Percentiles rank a stretch among this genome's conserved stretches.
Evolutionary conservation across 208 protist genomes (phyloP).

Genomic region (Crithidia acanthocephali): DNA sequence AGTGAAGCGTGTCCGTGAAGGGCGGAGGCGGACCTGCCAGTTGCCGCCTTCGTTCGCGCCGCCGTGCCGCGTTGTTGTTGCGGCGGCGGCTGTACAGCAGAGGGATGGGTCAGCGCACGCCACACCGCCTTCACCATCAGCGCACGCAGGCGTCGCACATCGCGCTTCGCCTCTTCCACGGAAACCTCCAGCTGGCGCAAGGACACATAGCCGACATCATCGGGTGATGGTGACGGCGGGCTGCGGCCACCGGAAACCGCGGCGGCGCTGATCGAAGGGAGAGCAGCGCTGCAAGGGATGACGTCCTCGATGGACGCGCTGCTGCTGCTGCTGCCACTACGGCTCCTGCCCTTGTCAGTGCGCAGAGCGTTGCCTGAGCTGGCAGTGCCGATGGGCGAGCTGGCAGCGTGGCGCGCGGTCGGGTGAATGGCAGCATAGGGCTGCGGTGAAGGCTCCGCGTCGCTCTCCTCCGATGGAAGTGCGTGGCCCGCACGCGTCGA

Average conservation of each 20-base stretch:
- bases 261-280: neutral
- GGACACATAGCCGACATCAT: slow-evolving; percentile 7
- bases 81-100: neutral
- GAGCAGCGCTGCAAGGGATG: slow-evolving; percentile 7
- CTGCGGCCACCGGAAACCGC: neutral
- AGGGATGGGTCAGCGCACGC: slow-evolving; percentile 42
- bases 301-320: slow-evolving; percentile 31
- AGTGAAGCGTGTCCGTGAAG: neutral
- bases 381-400: neutral
- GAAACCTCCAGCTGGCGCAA: slow-evolving; percentile 37
- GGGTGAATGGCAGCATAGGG: neutral
- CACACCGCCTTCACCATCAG: slow-evolving; percentile 70
- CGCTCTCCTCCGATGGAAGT: neutral
- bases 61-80: neutral
- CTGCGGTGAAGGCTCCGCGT: neutral
- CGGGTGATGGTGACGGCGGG: neutral
- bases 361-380: neutral
- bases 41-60: neutral
- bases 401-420: neutral
- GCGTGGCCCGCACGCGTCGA: neutral
- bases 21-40: neutral
- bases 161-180: slow-evolving; percentile 41
- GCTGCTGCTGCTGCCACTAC: slow-evolving; percentile 8
- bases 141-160: slow-evolving; percentile 42
- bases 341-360: neutral